Percentiles rank a stretch among this genome's conserved stretches.
Conservation (phyloP, 1,139 yeast species). For the Entelexis sorbosivorans region DNA sequence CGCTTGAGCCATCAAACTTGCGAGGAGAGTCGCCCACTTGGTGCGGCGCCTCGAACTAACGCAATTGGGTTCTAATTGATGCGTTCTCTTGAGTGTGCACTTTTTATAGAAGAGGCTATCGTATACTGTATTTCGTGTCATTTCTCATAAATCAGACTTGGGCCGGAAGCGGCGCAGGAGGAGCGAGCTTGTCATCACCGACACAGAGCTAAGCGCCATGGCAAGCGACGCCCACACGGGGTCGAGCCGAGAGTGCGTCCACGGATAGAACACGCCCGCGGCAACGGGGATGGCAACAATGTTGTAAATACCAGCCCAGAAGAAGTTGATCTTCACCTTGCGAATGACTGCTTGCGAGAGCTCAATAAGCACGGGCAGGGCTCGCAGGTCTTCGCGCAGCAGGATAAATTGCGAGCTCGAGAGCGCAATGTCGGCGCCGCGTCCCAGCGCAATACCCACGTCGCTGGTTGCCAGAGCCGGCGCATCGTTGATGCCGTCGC, state of each 20-base stretch:
- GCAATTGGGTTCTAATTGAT: too few relatives aligned
- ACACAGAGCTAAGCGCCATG: conserved; percentile 84
- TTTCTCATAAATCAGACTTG: background rate
- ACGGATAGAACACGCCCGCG: conserved; percentile 74
- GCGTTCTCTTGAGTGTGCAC: too few relatives aligned
- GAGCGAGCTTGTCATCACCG: conserved; percentile 73
- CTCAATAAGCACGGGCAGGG: conserved; percentile 53
- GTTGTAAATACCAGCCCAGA: conserved; percentile 84
- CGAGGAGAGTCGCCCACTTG: too few relatives aligned
- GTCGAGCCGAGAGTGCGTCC: conserved; percentile 61
- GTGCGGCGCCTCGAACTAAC: too few relatives aligned
- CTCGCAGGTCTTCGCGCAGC: conserved; percentile 37
- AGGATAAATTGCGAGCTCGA: conserved; percentile 86
- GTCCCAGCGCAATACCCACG: conserved; percentile 81
- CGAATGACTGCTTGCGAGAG: conserved; percentile 58
- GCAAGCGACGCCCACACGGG: conserved; percentile 77
- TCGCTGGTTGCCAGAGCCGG: conserved; percentile 85
- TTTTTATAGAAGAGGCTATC: too few relatives aligned
- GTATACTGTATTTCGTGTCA: background rate
- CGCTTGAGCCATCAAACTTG: too few relatives aligned
- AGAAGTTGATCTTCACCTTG: conserved; percentile 65
- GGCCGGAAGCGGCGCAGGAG: conserved; percentile 36
- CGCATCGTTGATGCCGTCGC: conserved; percentile 94
- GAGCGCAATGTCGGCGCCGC: conserved; percentile 88
- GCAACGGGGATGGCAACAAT: conserved; percentile 81